phyloP scores from a whole-genome alignment of 495 filamentous ascomycete genomes.

The Penicillium atrosanguineum region DNA sequence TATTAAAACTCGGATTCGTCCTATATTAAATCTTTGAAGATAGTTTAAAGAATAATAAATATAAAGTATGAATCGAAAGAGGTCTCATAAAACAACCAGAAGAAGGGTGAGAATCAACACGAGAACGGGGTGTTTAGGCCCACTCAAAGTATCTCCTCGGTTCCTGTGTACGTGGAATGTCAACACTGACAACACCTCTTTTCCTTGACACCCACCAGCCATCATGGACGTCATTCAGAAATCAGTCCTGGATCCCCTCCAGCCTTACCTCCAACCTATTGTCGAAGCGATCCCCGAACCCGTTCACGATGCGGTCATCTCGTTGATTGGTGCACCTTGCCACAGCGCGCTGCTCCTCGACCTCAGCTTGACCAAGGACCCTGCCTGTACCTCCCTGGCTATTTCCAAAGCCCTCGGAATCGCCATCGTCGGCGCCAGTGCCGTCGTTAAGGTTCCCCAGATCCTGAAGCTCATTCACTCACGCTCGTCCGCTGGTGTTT shows the following conservation, averaged over 20 bases:
- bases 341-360: constrained; percentile 80
- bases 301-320: constrained; percentile 69
- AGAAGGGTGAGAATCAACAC: no score
- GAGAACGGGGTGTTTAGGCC: no score
- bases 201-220: background rate
- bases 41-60: no score
- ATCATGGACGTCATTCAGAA: constrained; percentile 44
- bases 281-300: constrained; percentile 76
- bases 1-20: no score
- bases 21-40: no score
- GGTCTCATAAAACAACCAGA: no score
- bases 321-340: constrained; percentile 78
- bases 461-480: constrained; percentile 85
- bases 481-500: constrained; percentile 74
- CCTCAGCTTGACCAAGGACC: constrained; percentile 66
- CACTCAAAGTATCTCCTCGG: no score
- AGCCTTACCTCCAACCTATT: constrained; percentile 67
- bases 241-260: constrained; percentile 61
- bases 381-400: constrained; percentile 76
- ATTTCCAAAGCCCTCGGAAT: constrained; percentile 91
- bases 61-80: no score
- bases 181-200: constrained; percentile 13
- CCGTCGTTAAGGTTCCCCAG: constrained; percentile 93
- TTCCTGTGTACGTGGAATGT: constrained; percentile 16
- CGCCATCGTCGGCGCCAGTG: constrained; percentile 82